Evolutionary conservation across 352 stramenopile genomes (phyloP), one percentile per base, ranked within the genome.

Genomic region (Pythium dissotocum): DNA sequence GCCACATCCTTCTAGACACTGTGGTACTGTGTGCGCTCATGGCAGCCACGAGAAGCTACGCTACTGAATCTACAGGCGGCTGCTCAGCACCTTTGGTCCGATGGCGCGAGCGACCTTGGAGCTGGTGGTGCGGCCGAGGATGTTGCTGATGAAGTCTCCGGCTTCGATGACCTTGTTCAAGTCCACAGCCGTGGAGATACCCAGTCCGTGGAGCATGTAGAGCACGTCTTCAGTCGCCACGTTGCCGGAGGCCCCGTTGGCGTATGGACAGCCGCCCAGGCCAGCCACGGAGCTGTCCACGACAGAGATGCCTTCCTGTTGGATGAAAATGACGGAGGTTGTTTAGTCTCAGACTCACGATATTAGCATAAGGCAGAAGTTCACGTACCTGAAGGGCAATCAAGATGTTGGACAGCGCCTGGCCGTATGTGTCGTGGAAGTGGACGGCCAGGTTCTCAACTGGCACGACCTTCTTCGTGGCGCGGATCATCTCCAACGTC

Each of bases 361-460:
- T 36, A 48, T 54, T 24, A 58, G 4, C 51, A 30, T 16, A 0
- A 42, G 9, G 42, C n/a, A 33, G 57, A 26, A 10, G 18, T 38
- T 8, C 36, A 40, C 61, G 55, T 70, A 95, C 87, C 81, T 97
- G 88, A 33, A 96, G 69, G 18, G 88, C 89, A 32, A 96, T 77
- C 8, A 99, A 77, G 65, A 99, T 98, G 67, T 99, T 99, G 44
- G 95, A 89, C 44, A 99, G 78, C 8, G 95, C 97, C 81, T 98
- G 94, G 38, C 96, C 97, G 71, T 98, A 99, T 6, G 97, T 99
- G 74, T 99, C 91, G 79, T 99, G 97, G 73, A 99, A 99, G 73
- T 99, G 97, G 57, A 98, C 95, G 1, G 97, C 97, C 14, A 99
- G 73, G 51, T 91, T 80, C 16, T 97, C 73, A 9, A 93, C 76